Evolutionary conservation across 2,329 filamentous ascomycete species (phyloP), one percentile per base, ranked within the genome.

Genomic region (Salinomyces thailandicus): DNA sequence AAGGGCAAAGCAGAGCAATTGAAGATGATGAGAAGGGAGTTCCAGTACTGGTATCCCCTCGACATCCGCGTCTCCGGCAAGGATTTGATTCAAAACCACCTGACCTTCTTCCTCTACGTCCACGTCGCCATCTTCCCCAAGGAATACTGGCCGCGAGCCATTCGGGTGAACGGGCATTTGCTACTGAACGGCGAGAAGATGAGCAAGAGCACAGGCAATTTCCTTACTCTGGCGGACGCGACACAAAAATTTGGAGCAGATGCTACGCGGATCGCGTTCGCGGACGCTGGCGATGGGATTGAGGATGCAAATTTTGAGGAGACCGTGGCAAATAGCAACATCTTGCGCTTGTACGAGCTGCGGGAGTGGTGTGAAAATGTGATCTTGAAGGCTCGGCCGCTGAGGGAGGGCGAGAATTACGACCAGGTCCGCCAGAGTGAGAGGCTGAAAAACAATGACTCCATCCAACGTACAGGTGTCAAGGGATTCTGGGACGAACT

Each of bases 221-320:
- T 98, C 69, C 72, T 98, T 60, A 96, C 91, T 8, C 70, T 96
- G 35, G 74, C 79, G 36, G 84, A 95, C 44, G 74, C 87, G 18
- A 81, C 89, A 11, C 73, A 79, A 51, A 98, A 98, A 62, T 98
- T 91, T 52, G 91, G 91, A 54, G 89, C 91, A 6, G 91, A 96
- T 59, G 91, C 91, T 9, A 81, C 82, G 29, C 77, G 89, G 57
- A 82, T 96, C 52, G 86, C 87, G 3, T 77, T 98, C 45, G 89
- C 89, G 13, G 91, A 98, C 61, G 86, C 86, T 9, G 91, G 91
- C 51, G 91, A 98, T 55, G 85, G 83, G 46, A 86, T 95, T 44
- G 81, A 85, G 45, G 91, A 98, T 61, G 87, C 89, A 52, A 98
- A 98, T 69, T 93, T 98, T 48, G 91, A 95, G 55, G 91, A 98